Percentiles rank a stretch among this genome's conserved stretches.
Conservation (phyloP, 371 early-diverging fungal species). For the Mortierella sp. region DNA sequence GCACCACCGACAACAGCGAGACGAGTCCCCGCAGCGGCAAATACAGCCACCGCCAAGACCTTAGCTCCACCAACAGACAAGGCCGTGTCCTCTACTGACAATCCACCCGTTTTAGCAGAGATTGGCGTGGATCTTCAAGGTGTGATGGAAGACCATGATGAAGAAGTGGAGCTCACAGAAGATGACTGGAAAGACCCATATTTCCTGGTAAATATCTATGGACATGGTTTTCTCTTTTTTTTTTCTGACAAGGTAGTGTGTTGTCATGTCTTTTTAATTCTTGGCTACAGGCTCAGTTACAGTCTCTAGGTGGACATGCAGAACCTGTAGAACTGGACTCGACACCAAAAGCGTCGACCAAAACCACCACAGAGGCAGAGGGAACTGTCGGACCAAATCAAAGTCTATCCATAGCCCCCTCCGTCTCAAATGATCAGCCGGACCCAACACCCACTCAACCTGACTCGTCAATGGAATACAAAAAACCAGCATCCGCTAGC, state of each 20-base stretch:
- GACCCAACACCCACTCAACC: slow-evolving; percentile 8
- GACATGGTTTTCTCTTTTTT: background rate
- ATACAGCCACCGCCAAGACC: background rate
- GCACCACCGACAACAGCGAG: background rate
- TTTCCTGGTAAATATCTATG: slow-evolving; percentile 38
- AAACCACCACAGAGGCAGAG: background rate
- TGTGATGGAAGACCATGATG: slow-evolving; percentile 34
- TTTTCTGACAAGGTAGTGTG: background rate
- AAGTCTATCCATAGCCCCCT: background rate
- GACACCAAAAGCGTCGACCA: background rate
- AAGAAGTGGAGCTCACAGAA: slow-evolving; percentile 59
- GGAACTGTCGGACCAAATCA: background rate
- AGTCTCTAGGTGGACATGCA: slow-evolving; percentile 36
- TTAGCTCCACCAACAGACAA: background rate
- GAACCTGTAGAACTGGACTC: slow-evolving; percentile 11
- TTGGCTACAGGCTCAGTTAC: slow-evolving; percentile 30
- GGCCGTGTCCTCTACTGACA: background rate
- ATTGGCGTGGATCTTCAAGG: slow-evolving; percentile 50
- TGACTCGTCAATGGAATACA: background rate
- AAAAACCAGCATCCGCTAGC: slow-evolving; percentile 21
- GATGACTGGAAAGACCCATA: slow-evolving; percentile 60
- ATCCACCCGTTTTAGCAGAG: slow-evolving; percentile 23
- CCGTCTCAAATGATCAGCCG: background rate
- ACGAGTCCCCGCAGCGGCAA: background rate
- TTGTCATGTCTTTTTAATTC: background rate